Conservation (phyloP, 2,329 filamentous ascomycete genomes). For the Microdochium trichocladiopsis region DNA sequence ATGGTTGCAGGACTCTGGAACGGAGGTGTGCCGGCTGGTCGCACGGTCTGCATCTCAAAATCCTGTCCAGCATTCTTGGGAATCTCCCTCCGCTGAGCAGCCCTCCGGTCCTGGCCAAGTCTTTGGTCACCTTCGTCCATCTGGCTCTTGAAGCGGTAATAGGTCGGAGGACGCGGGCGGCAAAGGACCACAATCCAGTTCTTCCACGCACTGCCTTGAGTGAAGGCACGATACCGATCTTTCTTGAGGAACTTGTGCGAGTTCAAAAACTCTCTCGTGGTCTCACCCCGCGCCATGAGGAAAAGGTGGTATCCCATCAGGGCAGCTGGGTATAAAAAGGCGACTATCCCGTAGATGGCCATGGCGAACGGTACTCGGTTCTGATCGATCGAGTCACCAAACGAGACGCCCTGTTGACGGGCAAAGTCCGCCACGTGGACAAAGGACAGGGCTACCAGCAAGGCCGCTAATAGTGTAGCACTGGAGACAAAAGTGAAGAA, state of each 20-base stretch:
- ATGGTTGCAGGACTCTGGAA: conserved; percentile 49
- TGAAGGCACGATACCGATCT: conserved; percentile 87
- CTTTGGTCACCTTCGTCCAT: conserved; percentile 81
- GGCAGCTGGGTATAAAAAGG: conserved; percentile 72
- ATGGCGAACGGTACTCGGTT: conserved; percentile 82
- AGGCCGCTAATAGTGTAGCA: conserved; percentile 68
- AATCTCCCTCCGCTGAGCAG: conserved; percentile 38
- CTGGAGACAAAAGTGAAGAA: conserved; percentile 89
- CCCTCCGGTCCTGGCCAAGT: conserved; percentile 49
- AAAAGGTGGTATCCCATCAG: conserved; percentile 87
- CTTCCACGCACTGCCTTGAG: conserved; percentile 63
- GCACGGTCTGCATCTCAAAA: conserved; percentile 69
- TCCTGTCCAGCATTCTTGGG: conserved; percentile 44
- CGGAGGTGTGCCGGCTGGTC: conserved; percentile 26
- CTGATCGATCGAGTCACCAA: conserved; percentile 59
- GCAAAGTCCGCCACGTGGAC: conserved; percentile 73
- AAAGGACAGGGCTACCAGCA: conserved; percentile 71
- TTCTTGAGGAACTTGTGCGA: conserved; percentile 91
- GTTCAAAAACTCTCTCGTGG: conserved; percentile 92
- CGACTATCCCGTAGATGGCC: conserved; percentile 73
- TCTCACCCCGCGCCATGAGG: conserved; percentile 85
- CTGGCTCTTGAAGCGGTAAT: conserved; percentile 74
- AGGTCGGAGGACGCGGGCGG: conserved; percentile 79
- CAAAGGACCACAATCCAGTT: conserved; percentile 81
- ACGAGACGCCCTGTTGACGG: conserved; percentile 55